These are phyloP conservation scores for Rosa hybrid DNA, from an alignment of 331 rosid genomes.

Conservation along the genomic window DNA sequence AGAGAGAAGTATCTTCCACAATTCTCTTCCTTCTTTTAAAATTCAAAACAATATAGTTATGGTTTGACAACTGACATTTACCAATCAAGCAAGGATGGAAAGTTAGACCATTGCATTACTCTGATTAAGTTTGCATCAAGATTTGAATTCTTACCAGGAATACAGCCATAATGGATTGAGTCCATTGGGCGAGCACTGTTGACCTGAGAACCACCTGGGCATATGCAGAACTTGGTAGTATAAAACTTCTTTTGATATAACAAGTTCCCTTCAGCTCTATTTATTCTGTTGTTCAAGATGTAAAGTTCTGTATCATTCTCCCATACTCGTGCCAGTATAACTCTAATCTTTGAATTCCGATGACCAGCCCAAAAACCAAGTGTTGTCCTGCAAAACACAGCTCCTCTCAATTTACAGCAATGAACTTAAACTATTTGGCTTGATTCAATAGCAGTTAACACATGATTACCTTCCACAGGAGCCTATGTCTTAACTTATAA, in stretches of 20 bases:
- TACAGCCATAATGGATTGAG: conserved; percentile 96
- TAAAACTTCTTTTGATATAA: conserved; percentile 88
- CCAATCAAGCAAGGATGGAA: conserved; percentile 19
- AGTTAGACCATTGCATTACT: not conserved
- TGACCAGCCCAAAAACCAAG: conserved; percentile 99
- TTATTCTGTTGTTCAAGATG: conserved; percentile 84
- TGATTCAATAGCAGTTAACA: not conserved
- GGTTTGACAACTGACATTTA: not conserved
- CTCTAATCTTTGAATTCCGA: conserved; percentile 94
- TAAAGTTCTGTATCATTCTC: conserved; percentile 97
- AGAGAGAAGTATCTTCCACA: not conserved
- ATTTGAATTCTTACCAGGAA: conserved; percentile 67
- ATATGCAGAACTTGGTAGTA: conserved; percentile 80
- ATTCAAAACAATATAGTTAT: not conserved
- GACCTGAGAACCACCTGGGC: conserved; percentile 99
- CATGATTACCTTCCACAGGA: not conserved
- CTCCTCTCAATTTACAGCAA: conserved; percentile 26
- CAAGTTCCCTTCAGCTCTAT: conserved; percentile 80
- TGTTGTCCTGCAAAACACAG: conserved; percentile 62
- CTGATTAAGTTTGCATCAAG: conserved; percentile 1
- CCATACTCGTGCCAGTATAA: conserved; percentile 91
- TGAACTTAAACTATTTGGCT: conserved; percentile 4
- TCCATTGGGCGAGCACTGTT: conserved; percentile 96
- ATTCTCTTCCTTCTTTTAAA: not conserved
- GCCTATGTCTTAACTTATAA: not conserved